phyloP scores from a whole-genome alignment of 1,139 yeast genomes.

The Yamadazyma dendronema region DNA sequence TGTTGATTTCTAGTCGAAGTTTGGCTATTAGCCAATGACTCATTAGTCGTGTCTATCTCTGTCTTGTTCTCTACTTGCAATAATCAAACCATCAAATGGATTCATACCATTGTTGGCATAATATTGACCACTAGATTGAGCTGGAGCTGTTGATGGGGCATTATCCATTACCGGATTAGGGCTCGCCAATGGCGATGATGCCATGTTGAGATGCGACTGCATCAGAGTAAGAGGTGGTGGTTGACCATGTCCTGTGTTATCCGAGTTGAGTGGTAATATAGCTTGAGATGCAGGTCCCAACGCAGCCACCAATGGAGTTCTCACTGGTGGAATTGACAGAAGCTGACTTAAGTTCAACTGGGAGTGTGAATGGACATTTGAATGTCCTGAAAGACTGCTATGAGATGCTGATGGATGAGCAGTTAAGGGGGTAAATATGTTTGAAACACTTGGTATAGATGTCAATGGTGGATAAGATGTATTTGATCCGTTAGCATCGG shows the following conservation, averaged over 20 bases:
- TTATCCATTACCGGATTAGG: slow-evolving; percentile 16
- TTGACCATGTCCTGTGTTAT: slow-evolving; percentile 5
- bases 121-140: slow-evolving; percentile 36
- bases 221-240: slow-evolving; percentile 1
- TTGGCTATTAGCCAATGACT: background rate
- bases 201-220: slow-evolving; percentile 6
- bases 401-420: slow-evolving; percentile 25
- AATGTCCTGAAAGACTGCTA: slow-evolving; percentile 6
- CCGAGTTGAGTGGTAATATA: slow-evolving; percentile 16
- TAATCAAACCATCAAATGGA: slow-evolving; percentile 42
- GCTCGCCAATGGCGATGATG: slow-evolving; percentile 18
- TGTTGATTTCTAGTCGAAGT: too few relatives aligned
- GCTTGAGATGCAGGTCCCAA: slow-evolving; percentile 29
- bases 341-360: slow-evolving; percentile 12
- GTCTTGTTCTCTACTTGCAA: slow-evolving; percentile 21
- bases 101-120: slow-evolving; percentile 39
- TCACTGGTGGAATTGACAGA: slow-evolving; percentile 19
- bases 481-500: slow-evolving; percentile 22
- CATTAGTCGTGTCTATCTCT: background rate
- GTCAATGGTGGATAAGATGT: slow-evolving; percentile 26
- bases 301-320: slow-evolving; percentile 36
- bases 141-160: slow-evolving; percentile 29
- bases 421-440: slow-evolving; percentile 33
- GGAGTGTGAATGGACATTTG: slow-evolving; percentile 15
- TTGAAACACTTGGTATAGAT: slow-evolving; percentile 34